Evolutionary conservation across 2,329 filamentous ascomycete genomes (phyloP), one percentile per base, ranked within the genome.

Genomic region (Apiospora rasikravindrae): DNA sequence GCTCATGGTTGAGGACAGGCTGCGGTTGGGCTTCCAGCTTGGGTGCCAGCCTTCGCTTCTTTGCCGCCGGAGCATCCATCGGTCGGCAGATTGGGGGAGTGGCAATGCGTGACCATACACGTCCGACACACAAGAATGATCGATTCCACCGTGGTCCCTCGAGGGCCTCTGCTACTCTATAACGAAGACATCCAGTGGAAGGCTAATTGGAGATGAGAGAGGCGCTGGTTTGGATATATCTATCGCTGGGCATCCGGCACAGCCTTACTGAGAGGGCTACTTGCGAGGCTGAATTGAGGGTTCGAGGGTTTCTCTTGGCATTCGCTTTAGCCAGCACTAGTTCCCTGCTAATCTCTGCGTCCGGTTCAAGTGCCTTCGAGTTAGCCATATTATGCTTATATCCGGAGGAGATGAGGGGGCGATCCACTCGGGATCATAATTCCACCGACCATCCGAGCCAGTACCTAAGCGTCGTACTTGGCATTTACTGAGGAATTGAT

Each of bases 41-140:
- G 73, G 80, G 80, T 70, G 80, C 80, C 78, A 76, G 78, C 79
- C 76, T 83, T 80, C 71, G 81, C 77, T 81, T 86, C 83, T 80
- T 84, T 79, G 75, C 78, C 76, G 77, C 83, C 74, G 80, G 80
- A 72, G 79, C 78, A 76, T 81, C 80, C 80, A 69, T 69, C 47
- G 45, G 67, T 45, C 67, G 67, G 44, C 44, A 49, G 45, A 53
- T 47, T 51, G 45, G 68, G 68, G 45, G 49, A 57, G 22, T 24
- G 29, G 37, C 47, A 69, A 57, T 33, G 68, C n/a, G 68, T 51
- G 68, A 51, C 68, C 47, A 69, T 44, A 51, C 26, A 51, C 33
- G 47, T 26, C 37, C 37, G 29, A 40, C 49, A 42, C 26, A 42
- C 68, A 40, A 19, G 45, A 69, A 26, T 51, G 47, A 42, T 69